These are phyloP conservation scores for Paspalum notatum DNA, from an alignment of 176 grass and related monocot species.

Conservation along the genomic window DNA sequence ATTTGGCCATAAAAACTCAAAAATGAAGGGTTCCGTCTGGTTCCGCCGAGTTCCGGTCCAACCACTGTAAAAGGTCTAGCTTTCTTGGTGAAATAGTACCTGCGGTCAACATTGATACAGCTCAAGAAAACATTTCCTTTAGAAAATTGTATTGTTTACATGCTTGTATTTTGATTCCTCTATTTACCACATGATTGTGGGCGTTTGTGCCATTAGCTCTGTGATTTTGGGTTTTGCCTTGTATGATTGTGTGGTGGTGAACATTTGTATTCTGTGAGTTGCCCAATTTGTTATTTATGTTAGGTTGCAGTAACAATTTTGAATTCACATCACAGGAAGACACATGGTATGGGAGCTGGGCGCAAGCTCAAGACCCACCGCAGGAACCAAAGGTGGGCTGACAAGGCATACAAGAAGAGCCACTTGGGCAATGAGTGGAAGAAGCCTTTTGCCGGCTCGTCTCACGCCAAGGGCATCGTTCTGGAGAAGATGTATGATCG, in stretches of 20 bases:
- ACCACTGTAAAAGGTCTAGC: too few relatives aligned
- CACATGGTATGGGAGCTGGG: conserved; percentile 68
- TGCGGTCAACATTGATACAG: not conserved
- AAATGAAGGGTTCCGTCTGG: too few relatives aligned
- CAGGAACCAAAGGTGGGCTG: conserved; percentile 71
- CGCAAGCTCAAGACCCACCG: conserved; percentile 74
- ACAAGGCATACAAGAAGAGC: conserved; percentile 74
- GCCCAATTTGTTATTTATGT: not conserved
- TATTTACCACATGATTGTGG: not conserved
- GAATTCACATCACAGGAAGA: conserved; percentile 45
- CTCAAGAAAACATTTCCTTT: not conserved
- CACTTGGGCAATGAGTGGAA: conserved; percentile 76
- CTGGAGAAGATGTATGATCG: conserved; percentile 61
- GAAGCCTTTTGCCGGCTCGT: conserved; percentile 68
- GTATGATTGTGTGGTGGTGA: not conserved
- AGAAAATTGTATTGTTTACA: not conserved
- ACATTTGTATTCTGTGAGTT: not conserved
- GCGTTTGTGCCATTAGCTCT: not conserved
- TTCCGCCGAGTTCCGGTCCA: too few relatives aligned
- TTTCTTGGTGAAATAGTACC: not conserved
- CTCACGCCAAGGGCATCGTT: conserved; percentile 73
- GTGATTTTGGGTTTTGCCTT: not conserved
- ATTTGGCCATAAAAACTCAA: too few relatives aligned
- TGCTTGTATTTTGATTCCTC: not conserved
- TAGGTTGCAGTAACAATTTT: not conserved